Conservation (phyloP, 768 basidiomycete species). For the Suillus sp. region DNA sequence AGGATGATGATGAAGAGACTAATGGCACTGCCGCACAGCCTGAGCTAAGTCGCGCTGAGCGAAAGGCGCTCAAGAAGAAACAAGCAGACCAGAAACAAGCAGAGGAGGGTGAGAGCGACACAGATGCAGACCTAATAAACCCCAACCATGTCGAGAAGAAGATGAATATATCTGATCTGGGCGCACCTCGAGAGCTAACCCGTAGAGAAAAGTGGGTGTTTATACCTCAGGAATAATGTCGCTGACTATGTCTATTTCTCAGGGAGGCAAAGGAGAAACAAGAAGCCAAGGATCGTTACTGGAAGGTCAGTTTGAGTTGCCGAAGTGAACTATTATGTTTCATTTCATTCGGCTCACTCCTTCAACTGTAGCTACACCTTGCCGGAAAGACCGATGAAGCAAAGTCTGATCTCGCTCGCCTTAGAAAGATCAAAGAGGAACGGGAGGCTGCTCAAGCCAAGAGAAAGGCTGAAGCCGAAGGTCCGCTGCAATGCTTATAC, state of each 20-base stretch:
- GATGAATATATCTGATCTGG: constrained; percentile 75
- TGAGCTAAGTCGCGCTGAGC: constrained; percentile 71
- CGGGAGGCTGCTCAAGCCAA: constrained; percentile 87
- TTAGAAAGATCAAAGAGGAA: constrained; percentile 83
- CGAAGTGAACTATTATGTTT: background rate
- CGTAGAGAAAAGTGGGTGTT: constrained; percentile 62
- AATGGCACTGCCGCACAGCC: constrained; percentile 38
- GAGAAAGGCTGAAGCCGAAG: constrained; percentile 86
- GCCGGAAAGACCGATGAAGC: constrained; percentile 92
- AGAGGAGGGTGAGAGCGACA: constrained; percentile 53
- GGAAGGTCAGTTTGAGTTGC: constrained; percentile 59
- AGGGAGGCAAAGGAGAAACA: constrained; percentile 94
- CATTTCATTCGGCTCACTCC: background rate
- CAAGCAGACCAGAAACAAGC: constrained; percentile 47
- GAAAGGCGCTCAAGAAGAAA: constrained; percentile 84
- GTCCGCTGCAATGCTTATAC: constrained; percentile 40
- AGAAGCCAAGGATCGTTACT: constrained; percentile 84
- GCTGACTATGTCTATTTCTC: background rate
- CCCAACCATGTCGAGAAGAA: constrained; percentile 78
- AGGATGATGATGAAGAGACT: constrained; percentile 37
- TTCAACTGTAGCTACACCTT: constrained; percentile 54
- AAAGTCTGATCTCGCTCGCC: constrained; percentile 82
- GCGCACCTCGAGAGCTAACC: constrained; percentile 58
- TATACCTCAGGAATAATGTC: constrained; percentile 1
- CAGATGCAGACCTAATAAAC: constrained; percentile 75